Evolutionary conservation across 2,329 filamentous ascomycete species (phyloP), one percentile per base, ranked within the genome.

Genomic region (Xylariaceae sp.): DNA sequence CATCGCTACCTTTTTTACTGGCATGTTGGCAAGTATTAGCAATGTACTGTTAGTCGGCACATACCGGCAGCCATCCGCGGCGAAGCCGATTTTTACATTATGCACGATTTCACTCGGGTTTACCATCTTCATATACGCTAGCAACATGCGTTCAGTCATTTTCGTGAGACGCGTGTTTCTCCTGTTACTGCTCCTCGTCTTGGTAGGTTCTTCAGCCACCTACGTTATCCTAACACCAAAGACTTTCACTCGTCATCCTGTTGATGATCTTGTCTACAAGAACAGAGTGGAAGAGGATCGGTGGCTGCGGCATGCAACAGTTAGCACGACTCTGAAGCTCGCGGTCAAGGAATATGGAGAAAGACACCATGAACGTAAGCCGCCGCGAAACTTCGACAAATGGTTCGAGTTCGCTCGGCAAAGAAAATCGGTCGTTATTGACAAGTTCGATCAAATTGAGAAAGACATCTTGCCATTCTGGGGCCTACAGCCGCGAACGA

Each of bases 371-470:
- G 85, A 86, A 12, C 84, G 91, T 58, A 78, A 85, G 24, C 92
- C 92, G 14, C 92, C 92, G 9, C 90, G 88, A 1, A 84, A 89
- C 56, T 96, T 96, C 66, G 89, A 92, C 66, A 86, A 87, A 63
- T 96, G 92, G 92, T 96, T 88, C 69, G 81, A 88, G 17, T 92
- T 90, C 67, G 91, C 92, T 4, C 84, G 82, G 60, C 78, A 82
- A n/a, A 85, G 82, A 55, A 81, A 83, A 1, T 89, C 92, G 0
- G 78, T 85, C 49, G 78, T 96, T 48, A 86, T 95, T 52, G 92
- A 96, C 67, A 86, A 90, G 61, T 96, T 91, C 65, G 87, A 90
- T 64, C 90, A 89, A 44, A 92, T 96, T 52, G 87, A 90, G 64
- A 80, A 87, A 52, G 87, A 91, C 60, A 74, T 96, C 2, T 76